Conservation (phyloP, 23 red algal genomes). For the Agarophyton chilense region DNA sequence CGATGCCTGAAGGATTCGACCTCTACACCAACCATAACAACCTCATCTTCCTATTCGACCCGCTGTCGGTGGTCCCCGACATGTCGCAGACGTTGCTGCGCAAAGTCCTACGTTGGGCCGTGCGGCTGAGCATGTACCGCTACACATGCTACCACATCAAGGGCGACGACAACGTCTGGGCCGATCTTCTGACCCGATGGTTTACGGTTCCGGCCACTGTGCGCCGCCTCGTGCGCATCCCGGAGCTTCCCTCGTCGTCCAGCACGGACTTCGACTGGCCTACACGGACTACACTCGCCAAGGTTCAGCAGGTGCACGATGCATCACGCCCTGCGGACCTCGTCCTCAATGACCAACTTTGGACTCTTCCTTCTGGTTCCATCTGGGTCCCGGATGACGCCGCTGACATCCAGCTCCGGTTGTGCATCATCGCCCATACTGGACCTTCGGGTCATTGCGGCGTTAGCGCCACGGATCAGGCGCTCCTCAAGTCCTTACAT, state of each 20-base stretch:
- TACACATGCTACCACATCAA: slow-evolving; percentile 58
- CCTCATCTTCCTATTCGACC: slow-evolving; percentile 63
- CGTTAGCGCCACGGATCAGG: not conserved
- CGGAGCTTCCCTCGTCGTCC: slow-evolving; percentile 28
- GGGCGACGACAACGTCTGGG: slow-evolving; percentile 41
- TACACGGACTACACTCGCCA: not conserved
- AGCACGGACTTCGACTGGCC: slow-evolving; percentile 20
- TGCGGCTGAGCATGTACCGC: slow-evolving; percentile 37
- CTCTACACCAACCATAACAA: slow-evolving; percentile 56
- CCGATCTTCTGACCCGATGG: slow-evolving; percentile 52
- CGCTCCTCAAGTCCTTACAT: slow-evolving; percentile 7
- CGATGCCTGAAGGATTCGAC: not conserved
- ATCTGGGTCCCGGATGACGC: slow-evolving; percentile 40
- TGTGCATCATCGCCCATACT: slow-evolving; percentile 18
- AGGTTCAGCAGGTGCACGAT: not conserved
- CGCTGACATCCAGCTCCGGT: slow-evolving; percentile 30
- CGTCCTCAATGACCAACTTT: not conserved
- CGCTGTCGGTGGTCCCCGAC: slow-evolving; percentile 40
- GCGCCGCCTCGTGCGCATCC: slow-evolving; percentile 5
- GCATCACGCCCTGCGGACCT: not conserved
- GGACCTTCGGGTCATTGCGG: slow-evolving; percentile 4
- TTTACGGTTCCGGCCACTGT: not conserved
- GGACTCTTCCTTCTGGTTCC: not conserved
- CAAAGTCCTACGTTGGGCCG: slow-evolving; percentile 47
- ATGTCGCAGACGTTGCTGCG: not conserved